phyloP scores from a whole-genome alignment of 1,139 yeast genomes.

The Magnusiomyces ingens region DNA sequence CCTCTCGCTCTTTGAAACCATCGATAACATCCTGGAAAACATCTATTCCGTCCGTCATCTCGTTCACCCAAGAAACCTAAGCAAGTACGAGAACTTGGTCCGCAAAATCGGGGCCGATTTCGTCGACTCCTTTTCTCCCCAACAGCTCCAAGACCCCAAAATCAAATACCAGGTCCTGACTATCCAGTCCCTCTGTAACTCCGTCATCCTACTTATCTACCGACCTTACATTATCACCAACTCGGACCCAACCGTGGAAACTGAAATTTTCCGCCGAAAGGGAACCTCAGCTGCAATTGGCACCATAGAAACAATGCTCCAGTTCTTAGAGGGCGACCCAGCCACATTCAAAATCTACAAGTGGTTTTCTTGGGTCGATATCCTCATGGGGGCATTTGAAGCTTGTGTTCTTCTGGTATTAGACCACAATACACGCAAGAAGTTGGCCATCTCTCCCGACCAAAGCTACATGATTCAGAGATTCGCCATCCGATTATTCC shows the following conservation, averaged over 20 bases:
- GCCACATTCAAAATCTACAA: neutral
- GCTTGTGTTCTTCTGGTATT: neutral
- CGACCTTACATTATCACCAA: neutral
- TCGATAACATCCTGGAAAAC: neutral
- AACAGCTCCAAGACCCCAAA: neutral
- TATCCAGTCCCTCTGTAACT: constrained; percentile 4
- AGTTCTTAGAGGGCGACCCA: neutral
- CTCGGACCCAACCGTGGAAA: neutral
- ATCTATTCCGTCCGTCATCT: neutral
- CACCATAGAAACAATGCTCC: constrained; percentile 2
- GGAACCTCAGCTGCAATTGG: constrained; percentile 3
- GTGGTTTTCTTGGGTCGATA: constrained; percentile 6
- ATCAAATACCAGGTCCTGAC: constrained; percentile 2
- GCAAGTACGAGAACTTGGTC: neutral
- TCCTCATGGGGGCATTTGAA: constrained; percentile 3
- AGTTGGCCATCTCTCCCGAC: neutral
- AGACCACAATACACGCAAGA: neutral
- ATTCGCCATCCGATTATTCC: neutral
- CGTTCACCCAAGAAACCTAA: neutral
- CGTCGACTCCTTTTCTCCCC: neutral
- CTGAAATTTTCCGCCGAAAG: constrained; percentile 1
- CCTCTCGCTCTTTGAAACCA: neutral
- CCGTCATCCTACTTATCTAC: neutral
- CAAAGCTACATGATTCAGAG: neutral
- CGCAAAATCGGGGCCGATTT: neutral